Conservation (phyloP, 768 basidiomycete species). For the Boletus reticuloceps region DNA sequence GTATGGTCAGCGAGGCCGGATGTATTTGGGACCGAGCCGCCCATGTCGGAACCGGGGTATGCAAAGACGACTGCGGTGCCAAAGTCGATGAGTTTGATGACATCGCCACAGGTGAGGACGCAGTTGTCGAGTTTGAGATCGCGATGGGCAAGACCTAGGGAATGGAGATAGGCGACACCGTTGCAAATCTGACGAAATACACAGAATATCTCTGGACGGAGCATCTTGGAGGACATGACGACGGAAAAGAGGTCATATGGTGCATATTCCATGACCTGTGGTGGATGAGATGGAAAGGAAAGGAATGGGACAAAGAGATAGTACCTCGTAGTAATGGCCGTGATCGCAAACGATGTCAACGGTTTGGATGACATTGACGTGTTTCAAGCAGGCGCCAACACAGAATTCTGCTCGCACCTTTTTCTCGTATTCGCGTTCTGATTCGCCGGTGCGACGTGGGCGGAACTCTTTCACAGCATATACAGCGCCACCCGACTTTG, state of each 20-base stretch:
- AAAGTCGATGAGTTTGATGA: slow-evolving; percentile 99
- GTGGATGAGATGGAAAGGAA: slow-evolving; percentile 1
- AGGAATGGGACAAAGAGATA: slow-evolving; percentile 7
- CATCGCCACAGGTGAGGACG: slow-evolving; percentile 93
- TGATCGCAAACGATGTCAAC: slow-evolving; percentile 98
- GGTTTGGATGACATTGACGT: slow-evolving; percentile 95
- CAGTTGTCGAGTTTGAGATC: slow-evolving; percentile 99
- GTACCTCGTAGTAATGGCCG: slow-evolving; percentile 97
- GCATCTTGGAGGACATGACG: slow-evolving; percentile 99
- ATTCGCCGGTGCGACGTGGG: slow-evolving; percentile 83
- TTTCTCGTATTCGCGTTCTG: slow-evolving; percentile 97
- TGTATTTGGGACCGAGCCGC: slow-evolving; percentile 29
- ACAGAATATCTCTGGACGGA: slow-evolving; percentile 96
- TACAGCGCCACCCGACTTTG: slow-evolving; percentile 77
- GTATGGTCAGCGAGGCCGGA: slow-evolving; percentile 6
- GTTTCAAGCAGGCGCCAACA: slow-evolving; percentile 91
- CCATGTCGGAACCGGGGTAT: slow-evolving; percentile 83
- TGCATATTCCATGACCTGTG: slow-evolving; percentile 98
- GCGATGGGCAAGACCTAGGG: slow-evolving; percentile 95
- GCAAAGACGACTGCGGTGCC: slow-evolving; percentile 99
- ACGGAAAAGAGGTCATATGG: slow-evolving; percentile 98
- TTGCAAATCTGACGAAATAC: slow-evolving; percentile 98
- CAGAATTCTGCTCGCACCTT: slow-evolving; percentile 99
- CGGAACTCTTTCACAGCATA: slow-evolving; percentile 99
- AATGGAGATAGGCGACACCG: slow-evolving; percentile 97